Conservation (phyloP, 352 stramenopile genomes). For the Phytophthora colocasiae region DNA sequence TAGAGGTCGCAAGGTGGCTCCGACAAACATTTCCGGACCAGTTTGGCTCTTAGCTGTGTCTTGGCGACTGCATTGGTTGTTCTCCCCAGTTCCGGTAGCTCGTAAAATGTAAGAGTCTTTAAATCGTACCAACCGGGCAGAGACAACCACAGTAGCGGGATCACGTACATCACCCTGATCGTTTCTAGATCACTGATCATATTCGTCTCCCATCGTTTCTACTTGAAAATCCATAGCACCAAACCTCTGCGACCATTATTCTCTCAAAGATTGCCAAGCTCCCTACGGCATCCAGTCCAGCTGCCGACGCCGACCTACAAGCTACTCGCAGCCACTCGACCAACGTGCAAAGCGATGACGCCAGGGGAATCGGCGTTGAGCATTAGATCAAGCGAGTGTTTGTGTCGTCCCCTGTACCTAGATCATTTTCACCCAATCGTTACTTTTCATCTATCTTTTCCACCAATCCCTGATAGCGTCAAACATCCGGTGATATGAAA, state of each 20-base stretch:
- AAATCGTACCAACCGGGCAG: not conserved
- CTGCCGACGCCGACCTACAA: not conserved
- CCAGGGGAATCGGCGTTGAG: constrained; percentile 1
- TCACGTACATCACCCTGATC: constrained; percentile 1
- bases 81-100: too few relatives aligned
- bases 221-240: not conserved
- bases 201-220: constrained; percentile 3
- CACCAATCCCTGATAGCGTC: constrained; percentile 1
- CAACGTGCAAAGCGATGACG: constrained; percentile 13
- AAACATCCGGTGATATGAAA: constrained; percentile 24
- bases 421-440: constrained; percentile 7
- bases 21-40: constrained; percentile 7
- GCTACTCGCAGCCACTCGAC: not conserved
- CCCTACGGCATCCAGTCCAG: not conserved
- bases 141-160: not conserved
- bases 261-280: too few relatives aligned
- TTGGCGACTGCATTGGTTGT: too few relatives aligned
- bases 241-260: too few relatives aligned
- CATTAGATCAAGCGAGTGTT: not conserved
- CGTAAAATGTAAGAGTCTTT: too few relatives aligned
- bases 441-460: not conserved
- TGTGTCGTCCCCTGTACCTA: not conserved
- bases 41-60: constrained; percentile 1
- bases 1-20: constrained; percentile 8
- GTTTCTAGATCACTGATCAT: not conserved